Evolutionary conservation across 441 rosid genomes (phyloP), one percentile per base, ranked within the genome.

Genomic region (Corymbia citriodora): DNA sequence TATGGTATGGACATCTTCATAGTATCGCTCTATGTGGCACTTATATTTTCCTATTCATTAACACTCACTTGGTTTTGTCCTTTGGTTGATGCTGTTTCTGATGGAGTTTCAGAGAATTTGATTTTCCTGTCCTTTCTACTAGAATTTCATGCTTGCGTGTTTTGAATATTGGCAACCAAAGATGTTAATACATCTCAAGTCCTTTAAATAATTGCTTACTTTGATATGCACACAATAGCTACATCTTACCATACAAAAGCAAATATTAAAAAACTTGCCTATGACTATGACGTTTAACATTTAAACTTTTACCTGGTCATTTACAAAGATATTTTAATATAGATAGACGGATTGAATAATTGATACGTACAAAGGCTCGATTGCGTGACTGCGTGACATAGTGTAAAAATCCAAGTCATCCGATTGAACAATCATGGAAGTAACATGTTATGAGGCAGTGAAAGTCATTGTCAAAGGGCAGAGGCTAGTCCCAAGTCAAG

Each of bases 11-110:
- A 74, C 50, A 40, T 74, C n/a, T 74, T 74, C 40, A 13, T 8
- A 3, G 86, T 88, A 54, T 19, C 45, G 9, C 18, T 33, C 19
- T 12, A 11, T 5, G 55, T 54, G 83, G 13, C 53, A 10, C 21
- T 52, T 88, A 8, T 70, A 8, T 2, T 31, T 83, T 55, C 74
- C 1, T 68, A 0, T 31, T 1, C n/a, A 48, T 45, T 45, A 29
- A n/a, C 33, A 29, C 88, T 92, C 90, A 91, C 54, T 93, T 90
- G 63, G 85, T 88, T 79, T 89, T 55, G 14, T 89, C 90, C 17
- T 89, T 89, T 55, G 90, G 90, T 70, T 52, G 11, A 21, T 29
- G 81, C 25, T 33, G 23, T 33, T 33, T 1, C 36, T 17, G 29
- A 70, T 31, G 49, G 50, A 72, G 83, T 72, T 72, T 72, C 5